Base-by-base conservation (phyloP, 371 early-diverging fungal species). In the Zopfochytrium polystomum region DNA sequence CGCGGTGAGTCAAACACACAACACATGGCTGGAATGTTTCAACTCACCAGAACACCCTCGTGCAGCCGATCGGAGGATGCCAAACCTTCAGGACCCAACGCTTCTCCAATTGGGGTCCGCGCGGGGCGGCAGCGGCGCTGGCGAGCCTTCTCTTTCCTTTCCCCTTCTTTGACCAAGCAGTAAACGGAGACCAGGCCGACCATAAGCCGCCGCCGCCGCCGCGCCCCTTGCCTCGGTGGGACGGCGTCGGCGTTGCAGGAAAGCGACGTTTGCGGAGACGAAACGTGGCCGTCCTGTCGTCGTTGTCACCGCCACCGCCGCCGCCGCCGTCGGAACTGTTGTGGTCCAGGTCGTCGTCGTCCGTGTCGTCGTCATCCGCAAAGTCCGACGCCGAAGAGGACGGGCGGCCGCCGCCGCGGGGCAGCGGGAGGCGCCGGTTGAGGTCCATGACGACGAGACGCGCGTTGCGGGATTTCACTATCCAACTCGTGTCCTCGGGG, bases 31-130 rank as follows among this genome's bases (percentile, higher is more conserved):
- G 30, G 5, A 23, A 29, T 9, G 13, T n/a, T n/a, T 13, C 7
- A 15, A 0, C 57, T 27, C 49, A 65, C 65, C 59, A 52, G 48
- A 65, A 59, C 22, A 65, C 35, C 13, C 23, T 25, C 27, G 55
- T 9, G n/a, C 59, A 52, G 59, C 65, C 58, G 25, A 54, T 33
- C 18, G 46, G 33, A 3, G 65, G 65, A 53, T 52, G 48, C 65
- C 65, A 65, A 6, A 65, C 55, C 9, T 31, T 18, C n/a, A 65
- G 29, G 9, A 53, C 59, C 65, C 65, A 65, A 9, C 51, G 43
- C 5, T 26, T 23, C 32, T 65, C 65, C 26, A 65, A 18, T 30
- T 58, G 44, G 22, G 56, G 6, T 25, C 43, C 51, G 30, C 11
- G 15, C 23, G 26, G 5, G n/a, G n/a, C 0, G 13, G 11, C 31